Evolutionary conservation across 2,329 filamentous ascomycete species (phyloP).

Genomic region (Chrysoporthe puriensis): DNA sequence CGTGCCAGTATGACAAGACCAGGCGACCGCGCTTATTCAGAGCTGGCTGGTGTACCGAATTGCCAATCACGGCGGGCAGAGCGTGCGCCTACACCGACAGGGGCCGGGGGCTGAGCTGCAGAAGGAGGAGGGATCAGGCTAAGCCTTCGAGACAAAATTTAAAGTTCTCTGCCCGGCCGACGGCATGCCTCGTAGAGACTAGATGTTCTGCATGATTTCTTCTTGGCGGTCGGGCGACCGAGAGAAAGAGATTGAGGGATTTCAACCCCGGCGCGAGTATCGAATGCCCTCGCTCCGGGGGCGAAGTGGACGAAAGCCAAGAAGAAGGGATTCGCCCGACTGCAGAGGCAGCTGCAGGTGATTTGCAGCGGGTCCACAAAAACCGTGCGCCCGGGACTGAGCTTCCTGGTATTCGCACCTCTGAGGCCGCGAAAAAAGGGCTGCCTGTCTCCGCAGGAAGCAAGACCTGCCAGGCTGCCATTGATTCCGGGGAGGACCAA

Average conservation of each 20-base stretch:
- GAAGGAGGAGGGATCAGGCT: constrained; percentile 18
- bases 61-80: constrained; percentile 25
- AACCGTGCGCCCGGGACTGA: neutral
- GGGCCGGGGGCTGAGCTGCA: constrained; percentile 6
- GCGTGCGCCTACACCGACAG: constrained; percentile 13
- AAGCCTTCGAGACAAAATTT: constrained; percentile 8
- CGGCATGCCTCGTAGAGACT: neutral
- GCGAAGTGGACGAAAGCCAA: constrained; percentile 28
- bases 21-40: constrained; percentile 30
- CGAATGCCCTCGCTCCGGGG: constrained; percentile 1
- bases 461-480: neutral
- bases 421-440: neutral
- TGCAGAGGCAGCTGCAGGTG: constrained; percentile 18
- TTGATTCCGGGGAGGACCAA: neutral
- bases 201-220: neutral
- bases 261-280: neutral
- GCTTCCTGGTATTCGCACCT: neutral
- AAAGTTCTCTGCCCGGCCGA: constrained; percentile 10
- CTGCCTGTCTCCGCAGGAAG: neutral
- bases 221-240: neutral
- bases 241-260: neutral
- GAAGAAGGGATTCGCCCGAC: constrained; percentile 11
- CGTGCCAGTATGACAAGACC: constrained; percentile 22
- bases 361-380: neutral
- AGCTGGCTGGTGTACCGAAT: constrained; percentile 25